Evolutionary conservation across 208 protist species (phyloP).

Genomic region (Acanthamoeba castellanii): DNA sequence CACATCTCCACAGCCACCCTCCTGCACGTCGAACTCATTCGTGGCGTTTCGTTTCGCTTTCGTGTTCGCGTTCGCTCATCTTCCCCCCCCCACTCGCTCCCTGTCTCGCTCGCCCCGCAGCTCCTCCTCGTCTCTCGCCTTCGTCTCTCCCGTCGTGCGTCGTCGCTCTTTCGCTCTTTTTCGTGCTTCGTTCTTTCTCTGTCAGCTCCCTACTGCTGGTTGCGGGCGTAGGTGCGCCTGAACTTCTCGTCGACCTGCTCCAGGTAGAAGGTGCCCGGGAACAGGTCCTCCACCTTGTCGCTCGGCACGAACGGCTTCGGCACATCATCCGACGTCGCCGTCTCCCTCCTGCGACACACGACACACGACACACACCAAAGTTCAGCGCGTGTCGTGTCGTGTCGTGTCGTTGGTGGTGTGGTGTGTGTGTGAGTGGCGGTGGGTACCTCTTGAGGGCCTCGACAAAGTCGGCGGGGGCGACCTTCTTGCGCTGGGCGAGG

Average conservation of each 20-base stretch:
- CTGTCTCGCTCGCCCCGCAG: no score
- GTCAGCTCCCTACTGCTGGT: not conserved
- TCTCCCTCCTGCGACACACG: not conserved
- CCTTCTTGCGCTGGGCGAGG: slow-evolving; percentile 68
- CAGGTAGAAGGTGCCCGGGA: slow-evolving; percentile 78
- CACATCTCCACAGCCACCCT: no score
- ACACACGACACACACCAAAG: no score
- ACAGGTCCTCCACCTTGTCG: slow-evolving; percentile 63
- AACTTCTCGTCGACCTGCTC: slow-evolving; percentile 75
- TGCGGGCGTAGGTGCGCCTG: slow-evolving; percentile 62
- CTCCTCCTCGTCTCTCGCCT: no score
- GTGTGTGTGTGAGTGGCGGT: not conserved
- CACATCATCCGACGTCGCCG: not conserved
- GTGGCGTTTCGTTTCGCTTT: not conserved
- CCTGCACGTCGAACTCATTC: no score
- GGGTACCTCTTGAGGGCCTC: slow-evolving; percentile 20
- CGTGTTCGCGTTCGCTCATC: not conserved
- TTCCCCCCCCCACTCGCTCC: not conserved
- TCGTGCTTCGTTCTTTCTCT: no score
- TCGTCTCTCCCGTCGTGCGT: no score
- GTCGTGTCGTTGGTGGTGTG: not conserved
- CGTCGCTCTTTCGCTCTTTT: no score
- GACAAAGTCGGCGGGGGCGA: slow-evolving; percentile 77
- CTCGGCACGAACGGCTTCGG: slow-evolving; percentile 61
- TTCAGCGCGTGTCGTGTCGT: no score